Percentiles rank a stretch among this genome's conserved stretches.
Evolutionary conservation across 1,284 basidiomycete species (phyloP).

Genomic region (Sporisorium graminicola): DNA sequence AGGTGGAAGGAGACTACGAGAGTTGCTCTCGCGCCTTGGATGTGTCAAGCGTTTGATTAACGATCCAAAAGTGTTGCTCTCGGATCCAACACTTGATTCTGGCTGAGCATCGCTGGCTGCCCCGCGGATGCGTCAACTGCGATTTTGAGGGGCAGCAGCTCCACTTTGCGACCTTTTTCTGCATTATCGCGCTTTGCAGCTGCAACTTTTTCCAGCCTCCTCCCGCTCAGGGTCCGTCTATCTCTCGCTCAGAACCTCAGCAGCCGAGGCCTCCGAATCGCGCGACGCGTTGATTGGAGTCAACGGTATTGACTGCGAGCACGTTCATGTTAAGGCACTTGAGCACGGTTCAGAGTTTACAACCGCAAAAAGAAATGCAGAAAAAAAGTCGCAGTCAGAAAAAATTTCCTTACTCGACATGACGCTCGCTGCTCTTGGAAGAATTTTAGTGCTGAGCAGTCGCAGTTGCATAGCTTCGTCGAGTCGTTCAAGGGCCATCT

Average conservation of each 20-base stretch:
- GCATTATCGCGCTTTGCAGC: neutral
- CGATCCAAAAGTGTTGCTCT: constrained; percentile 19
- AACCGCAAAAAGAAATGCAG: neutral
- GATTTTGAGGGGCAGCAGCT: constrained; percentile 10
- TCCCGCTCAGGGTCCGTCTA: constrained; percentile 7
- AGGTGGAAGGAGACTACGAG: neutral
- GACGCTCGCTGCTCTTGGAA: neutral
- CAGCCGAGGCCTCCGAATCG: constrained; percentile 1
- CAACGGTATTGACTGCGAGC: neutral
- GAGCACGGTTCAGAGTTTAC: constrained; percentile 12
- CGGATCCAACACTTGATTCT: constrained; percentile 13
- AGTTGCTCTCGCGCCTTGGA: neutral
- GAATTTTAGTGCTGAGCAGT: neutral
- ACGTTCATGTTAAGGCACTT: neutral
- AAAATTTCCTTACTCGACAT: constrained; percentile 25
- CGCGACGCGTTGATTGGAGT: constrained; percentile 46
- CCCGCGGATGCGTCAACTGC: neutral
- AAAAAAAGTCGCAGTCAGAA: constrained; percentile 3
- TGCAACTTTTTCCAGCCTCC: neutral
- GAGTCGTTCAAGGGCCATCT: constrained; percentile 12
- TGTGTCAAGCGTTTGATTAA: constrained; percentile 5
- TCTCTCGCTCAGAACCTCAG: neutral
- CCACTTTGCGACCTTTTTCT: constrained; percentile 3
- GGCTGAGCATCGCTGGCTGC: neutral
- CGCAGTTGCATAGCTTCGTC: constrained; percentile 8